Evolutionary conservation across 441 rosid genomes (phyloP), one percentile per base, ranked within the genome.

Genomic region (Macaranga tanarius): DNA sequence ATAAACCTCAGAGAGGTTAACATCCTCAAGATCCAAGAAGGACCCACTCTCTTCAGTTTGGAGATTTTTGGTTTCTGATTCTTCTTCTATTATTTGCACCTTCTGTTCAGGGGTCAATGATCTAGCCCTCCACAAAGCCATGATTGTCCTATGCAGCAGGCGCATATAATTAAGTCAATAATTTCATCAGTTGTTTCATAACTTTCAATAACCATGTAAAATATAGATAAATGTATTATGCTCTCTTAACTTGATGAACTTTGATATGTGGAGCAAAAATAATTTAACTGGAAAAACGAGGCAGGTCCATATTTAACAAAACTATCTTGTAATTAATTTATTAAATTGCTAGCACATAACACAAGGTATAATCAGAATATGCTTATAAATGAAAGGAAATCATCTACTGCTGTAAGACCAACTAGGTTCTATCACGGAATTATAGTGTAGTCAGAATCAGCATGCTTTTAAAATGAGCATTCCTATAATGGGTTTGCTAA

Each of bases 81-180:
- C 96, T 84, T 92, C 97, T 90, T 95, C 97, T 62, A 89, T 87
- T 75, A 90, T 82, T 77, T 84, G 89, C 81, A 90, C 96, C 84
- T 91, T 92, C 90, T 92, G 98, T 81, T 92, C 96, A 5, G 92
- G 93, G 78, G 84, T 92, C 94, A 92, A 85, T 50, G 97, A 86
- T 80, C 92, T 88, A 65, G 96, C 98, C 81, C 90, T 92, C 96
- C 99, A 92, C 57, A 95, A 82, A 75, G 97, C 98, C 96, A 91
- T 91, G 80, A 95, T 92, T 70, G 96, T 92, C 89, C 99, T 95
- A 72, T 64, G 71, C 67, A 69, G 61, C n/a, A 70, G 10, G 50
- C 13, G 68, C n/a, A 72, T 75, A n/a, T 5, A 16, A 67, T 57
- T n/a, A 71, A 51, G 65, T 75, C 45, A 76, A 57, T 25, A 56